Base-by-base conservation (phyloP, 805 yeast genomes). In the Saccharomycopsis sp. region DNA sequence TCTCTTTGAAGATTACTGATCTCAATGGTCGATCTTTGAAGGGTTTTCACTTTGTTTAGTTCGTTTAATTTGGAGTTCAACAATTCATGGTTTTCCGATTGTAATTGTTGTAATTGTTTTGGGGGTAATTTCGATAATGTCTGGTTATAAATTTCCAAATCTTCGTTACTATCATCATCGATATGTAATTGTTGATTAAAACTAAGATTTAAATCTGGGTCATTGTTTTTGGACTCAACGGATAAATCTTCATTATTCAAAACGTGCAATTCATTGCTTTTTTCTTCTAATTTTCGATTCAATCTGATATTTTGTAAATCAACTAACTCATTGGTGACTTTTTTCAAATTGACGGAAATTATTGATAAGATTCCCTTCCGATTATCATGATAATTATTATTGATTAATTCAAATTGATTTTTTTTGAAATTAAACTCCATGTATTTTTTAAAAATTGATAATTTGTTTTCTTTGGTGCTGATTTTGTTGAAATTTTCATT, bases 21-120 rank as follows among this genome's bases (percentile, higher is more conserved):
- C 47, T 66, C 72, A n/a, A 64, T 53, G 61, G 67, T 64, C 2
- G 70, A 61, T 29, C 56, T 54, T 47, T 67, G 70, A 20, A 67
- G 50, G 34, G 57, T 55, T 47, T 66, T 70, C n/a, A 66, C 72
- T 47, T 64, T 66, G 42, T 60, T 54, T 31, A 66, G 51, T 45
- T 67, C 70, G 40, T 55, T 58, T 3, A 62, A 54, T 43, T 67
- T 67, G 40, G 58, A 41, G 19, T 50, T 49, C 15, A 67, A 52
- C 33, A 66, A 56, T 37, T 58, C 58, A 29, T 60, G 48, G 51
- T 64, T 66, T 44, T 67, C 72, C 17, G 46, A 38, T 40, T 61
- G 64, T 18, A 65, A 56, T 39, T 62, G 59, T 47, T 63, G 64
- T 13, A 65, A 36, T 46, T 65, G 70, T 31, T 55, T 55, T 42